Conservation (phyloP, 1,139 yeast species). For the Geotrichum cucujoidarum region DNA sequence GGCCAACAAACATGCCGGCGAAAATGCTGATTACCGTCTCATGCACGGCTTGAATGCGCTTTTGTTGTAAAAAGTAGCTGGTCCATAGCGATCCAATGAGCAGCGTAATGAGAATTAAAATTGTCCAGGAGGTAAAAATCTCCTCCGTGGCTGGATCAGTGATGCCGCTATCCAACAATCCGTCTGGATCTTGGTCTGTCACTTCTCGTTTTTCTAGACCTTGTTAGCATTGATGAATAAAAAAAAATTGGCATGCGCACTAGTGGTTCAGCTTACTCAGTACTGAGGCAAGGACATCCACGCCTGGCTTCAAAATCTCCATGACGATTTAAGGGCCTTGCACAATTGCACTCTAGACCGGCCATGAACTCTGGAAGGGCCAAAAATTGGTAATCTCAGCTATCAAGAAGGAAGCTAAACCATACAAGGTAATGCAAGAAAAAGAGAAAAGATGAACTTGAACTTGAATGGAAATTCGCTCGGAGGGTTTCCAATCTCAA, state of each 20-base stretch:
- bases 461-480: too few relatives aligned
- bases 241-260: neutral
- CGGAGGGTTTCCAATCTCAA: too few relatives aligned
- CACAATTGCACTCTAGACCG: too few relatives aligned
- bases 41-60: constrained; percentile 87
- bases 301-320: neutral
- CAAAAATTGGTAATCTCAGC: too few relatives aligned
- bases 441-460: too few relatives aligned
- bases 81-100: constrained; percentile 91
- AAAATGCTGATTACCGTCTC: constrained; percentile 94
- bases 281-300: neutral
- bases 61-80: constrained; percentile 83
- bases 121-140: constrained; percentile 94
- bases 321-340: too few relatives aligned
- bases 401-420: too few relatives aligned
- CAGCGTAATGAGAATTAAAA: constrained; percentile 74
- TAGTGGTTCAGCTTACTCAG: neutral
- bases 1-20: constrained; percentile 93
- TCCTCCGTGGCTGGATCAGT: constrained; percentile 94
- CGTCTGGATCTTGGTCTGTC: constrained; percentile 46
- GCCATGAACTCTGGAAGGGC: too few relatives aligned
- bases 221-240: neutral
- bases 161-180: constrained; percentile 41
- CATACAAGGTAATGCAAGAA: too few relatives aligned
- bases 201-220: constrained; percentile 30